Base-by-base conservation (phyloP, 2,329 filamentous ascomycete genomes). In the Colletotrichum gloeosporioides region DNA sequence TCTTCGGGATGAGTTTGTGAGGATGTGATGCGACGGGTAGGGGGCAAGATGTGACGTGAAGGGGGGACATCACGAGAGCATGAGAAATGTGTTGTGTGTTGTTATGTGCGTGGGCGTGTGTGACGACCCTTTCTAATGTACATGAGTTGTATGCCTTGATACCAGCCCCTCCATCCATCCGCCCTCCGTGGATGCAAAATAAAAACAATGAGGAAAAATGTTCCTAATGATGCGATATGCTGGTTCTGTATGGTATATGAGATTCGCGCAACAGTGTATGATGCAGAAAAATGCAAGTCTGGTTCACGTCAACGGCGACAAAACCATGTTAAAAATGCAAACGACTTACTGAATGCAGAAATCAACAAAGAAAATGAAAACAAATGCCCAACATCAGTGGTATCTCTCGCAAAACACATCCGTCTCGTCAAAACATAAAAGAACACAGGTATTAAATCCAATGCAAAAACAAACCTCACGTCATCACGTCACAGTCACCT, bases 1-100 rank as follows among this genome's bases (percentile, higher is more conserved):
- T 82, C 31, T 79, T 84, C 49, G 85, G 84, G 8, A 74, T 88
- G 76, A 82, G 82, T 57, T 55, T 85, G 68, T 87, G 80, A 83
- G 53, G 25, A 6, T 1, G 22, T 25, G 62, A n/a, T 16, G 32
- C 16, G 62, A 64, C 34, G 8, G 13, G 22, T 10, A 10, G 18
- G 31, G 12, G 18, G 22, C 22, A 3, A 18, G 25, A 4, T 53
- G 18, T 29, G 9, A 63, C n/a, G 27, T 9, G 29, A 22, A 5
- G 4, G 12, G 22, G 6, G 6, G 49, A 49, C 18, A 49, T 69
- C 36, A 73, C 49, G 69, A 18, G 55, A 36, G 65, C 67, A 61
- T 69, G 68, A 75, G 61, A 15, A 66, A 70, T 73, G 70, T 27
- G 59, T 74, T 22, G 44, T 49, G 44, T 22, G 22, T n/a, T 22